Conservation (phyloP, 208 protist genomes). For the Trypanosoma mega region DNA sequence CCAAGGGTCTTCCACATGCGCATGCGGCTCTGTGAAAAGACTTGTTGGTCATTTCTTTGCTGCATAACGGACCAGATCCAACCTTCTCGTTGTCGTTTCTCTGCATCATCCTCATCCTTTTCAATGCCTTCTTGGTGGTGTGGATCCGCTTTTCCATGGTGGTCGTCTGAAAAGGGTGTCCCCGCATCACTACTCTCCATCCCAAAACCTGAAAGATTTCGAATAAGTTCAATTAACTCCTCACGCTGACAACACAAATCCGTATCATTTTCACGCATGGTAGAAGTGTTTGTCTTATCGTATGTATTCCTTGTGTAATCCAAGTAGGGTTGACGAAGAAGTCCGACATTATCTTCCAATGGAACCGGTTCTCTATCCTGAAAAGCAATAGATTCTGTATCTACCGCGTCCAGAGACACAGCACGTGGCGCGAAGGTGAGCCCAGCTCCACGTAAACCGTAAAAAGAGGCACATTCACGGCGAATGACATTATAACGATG, state of each 20-base stretch:
- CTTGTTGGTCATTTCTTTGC: slow-evolving; percentile 18
- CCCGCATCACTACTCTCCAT: slow-evolving; percentile 2
- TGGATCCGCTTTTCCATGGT: background rate
- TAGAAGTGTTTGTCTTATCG: too few species aligned
- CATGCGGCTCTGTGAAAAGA: slow-evolving; percentile 23
- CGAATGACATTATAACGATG: slow-evolving; percentile 21
- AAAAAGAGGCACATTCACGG: slow-evolving; percentile 23
- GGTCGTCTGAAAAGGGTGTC: background rate
- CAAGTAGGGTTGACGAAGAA: slow-evolving; percentile 10
- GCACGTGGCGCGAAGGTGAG: slow-evolving; percentile 22
- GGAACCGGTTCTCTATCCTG: slow-evolving; percentile 13
- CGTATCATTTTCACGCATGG: too few species aligned
- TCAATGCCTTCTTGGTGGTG: background rate
- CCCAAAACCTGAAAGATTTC: slow-evolving; percentile 20
- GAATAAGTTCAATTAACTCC: slow-evolving; percentile 5
- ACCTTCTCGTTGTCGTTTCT: slow-evolving; percentile 6
- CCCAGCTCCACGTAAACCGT: slow-evolving; percentile 13
- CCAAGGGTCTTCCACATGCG: slow-evolving; percentile 24
- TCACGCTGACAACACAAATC: background rate
- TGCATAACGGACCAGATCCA: slow-evolving; percentile 34
- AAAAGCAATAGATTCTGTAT: slow-evolving; percentile 16
- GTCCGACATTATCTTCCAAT: background rate
- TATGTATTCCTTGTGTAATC: too few species aligned
- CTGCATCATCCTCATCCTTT: background rate
- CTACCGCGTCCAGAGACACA: slow-evolving; percentile 11